Conservation (phyloP, 164 flowering plant species). For the Annona squamosa region DNA sequence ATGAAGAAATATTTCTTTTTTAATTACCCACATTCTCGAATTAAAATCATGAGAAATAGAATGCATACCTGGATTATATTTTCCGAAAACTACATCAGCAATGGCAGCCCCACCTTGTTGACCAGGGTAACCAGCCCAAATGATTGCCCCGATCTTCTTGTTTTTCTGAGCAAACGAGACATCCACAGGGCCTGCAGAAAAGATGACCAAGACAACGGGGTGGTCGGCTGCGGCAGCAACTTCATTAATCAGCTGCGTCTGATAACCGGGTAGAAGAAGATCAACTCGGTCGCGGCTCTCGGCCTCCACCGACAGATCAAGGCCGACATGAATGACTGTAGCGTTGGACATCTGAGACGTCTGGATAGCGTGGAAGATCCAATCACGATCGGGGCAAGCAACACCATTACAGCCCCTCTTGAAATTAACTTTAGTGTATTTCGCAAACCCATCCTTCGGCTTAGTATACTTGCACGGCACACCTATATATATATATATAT, state of each 20-base stretch:
- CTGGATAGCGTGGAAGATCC: constrained; percentile 35
- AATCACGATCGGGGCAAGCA: constrained; percentile 26
- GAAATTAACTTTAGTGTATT: not conserved
- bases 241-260: constrained; percentile 51
- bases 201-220: constrained; percentile 50
- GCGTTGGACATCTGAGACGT: constrained; percentile 61
- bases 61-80: constrained; percentile 25
- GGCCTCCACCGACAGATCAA: constrained; percentile 59
- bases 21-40: too few relatives aligned
- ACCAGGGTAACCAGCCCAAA: constrained; percentile 87
- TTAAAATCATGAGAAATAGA: too few relatives aligned
- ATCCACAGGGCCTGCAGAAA: constrained; percentile 66
- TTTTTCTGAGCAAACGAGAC: constrained; percentile 63
- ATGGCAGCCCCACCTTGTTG: constrained; percentile 72
- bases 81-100: constrained; percentile 52
- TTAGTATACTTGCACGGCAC: constrained; percentile 14
- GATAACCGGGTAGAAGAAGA: constrained; percentile 62
- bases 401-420: constrained; percentile 26
- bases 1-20: too few relatives aligned
- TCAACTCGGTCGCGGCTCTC: constrained; percentile 44
- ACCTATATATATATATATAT: constrained; percentile 7
- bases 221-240: constrained; percentile 55
- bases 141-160: constrained; percentile 46
- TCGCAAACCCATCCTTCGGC: constrained; percentile 3
- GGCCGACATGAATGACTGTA: constrained; percentile 54